Evolutionary conservation across 2,329 filamentous ascomycete species (phyloP).

Genomic region (Aplosporella prunicola): DNA sequence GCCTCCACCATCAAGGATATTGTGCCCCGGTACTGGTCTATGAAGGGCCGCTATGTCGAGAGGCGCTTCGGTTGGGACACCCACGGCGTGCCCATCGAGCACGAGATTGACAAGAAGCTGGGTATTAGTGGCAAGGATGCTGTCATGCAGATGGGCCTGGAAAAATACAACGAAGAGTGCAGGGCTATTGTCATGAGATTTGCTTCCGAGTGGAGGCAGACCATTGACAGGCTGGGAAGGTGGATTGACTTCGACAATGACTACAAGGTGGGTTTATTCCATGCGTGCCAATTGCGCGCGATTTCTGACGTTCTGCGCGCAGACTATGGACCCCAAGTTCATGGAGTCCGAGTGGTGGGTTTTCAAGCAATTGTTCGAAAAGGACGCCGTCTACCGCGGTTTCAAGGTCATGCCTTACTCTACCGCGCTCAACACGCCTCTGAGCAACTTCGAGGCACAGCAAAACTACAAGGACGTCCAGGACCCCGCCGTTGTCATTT

Average conservation of each 20-base stretch:
- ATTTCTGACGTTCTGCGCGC: constrained; percentile 7
- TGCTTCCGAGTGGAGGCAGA: constrained; percentile 75
- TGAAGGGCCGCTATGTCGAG: constrained; percentile 91
- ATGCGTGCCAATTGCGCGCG: background rate
- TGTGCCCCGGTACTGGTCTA: constrained; percentile 92
- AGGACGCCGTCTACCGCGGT: constrained; percentile 80
- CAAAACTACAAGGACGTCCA: constrained; percentile 93
- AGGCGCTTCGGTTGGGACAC: constrained; percentile 93
- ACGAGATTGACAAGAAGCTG: constrained; percentile 95
- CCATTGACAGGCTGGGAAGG: constrained; percentile 77
- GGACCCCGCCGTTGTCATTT: constrained; percentile 80
- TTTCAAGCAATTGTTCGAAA: constrained; percentile 86
- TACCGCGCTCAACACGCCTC: constrained; percentile 75
- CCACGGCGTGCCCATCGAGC: constrained; percentile 88
- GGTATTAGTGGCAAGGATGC: constrained; percentile 81
- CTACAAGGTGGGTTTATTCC: constrained; percentile 60
- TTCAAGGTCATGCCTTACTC: constrained; percentile 94
- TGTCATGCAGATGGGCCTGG: constrained; percentile 76
- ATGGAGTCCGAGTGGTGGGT: constrained; percentile 98
- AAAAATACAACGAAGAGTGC: constrained; percentile 86
- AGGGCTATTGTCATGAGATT: constrained; percentile 89
- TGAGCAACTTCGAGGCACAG: constrained; percentile 89
- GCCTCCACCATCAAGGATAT: constrained; percentile 96
- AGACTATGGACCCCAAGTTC: constrained; percentile 89
- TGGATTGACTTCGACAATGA: constrained; percentile 99